phyloP scores from a whole-genome alignment of 73 alveolate genomes.

The Uronychia setigera region DNA sequence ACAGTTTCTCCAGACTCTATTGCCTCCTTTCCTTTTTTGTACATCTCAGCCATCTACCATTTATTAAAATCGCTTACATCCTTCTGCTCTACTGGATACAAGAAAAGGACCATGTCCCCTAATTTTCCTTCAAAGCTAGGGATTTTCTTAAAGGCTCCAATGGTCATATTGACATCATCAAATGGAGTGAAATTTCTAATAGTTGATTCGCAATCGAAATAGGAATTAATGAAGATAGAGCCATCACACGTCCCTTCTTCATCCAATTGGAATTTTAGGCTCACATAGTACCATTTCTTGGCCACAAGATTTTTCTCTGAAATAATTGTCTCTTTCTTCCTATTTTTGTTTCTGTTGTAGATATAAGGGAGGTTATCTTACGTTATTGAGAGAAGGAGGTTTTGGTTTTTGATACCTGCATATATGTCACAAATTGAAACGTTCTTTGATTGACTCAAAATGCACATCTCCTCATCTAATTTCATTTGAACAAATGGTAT shows the following conservation, averaged over 20 bases:
- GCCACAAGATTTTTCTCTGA: conserved; percentile 54
- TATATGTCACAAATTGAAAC: conserved; percentile 24
- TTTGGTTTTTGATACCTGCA: conserved; percentile 38
- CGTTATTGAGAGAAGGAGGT: conserved; percentile 30
- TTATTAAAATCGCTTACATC: conserved; percentile 35
- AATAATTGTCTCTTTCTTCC: conserved; percentile 14
- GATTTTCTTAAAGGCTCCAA: conserved; percentile 38
- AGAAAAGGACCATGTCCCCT: conserved; percentile 36
- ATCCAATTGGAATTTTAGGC: conserved; percentile 25
- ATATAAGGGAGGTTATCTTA: background rate
- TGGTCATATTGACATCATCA: conserved; percentile 13
- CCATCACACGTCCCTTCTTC: conserved; percentile 15
- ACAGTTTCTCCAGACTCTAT: conserved; percentile 16
- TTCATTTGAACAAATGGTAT: too few species aligned
- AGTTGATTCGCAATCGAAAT: conserved; percentile 37
- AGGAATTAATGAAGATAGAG: conserved; percentile 43
- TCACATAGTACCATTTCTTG: conserved; percentile 41
- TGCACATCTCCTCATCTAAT: conserved; percentile 7
- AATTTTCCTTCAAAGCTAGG: conserved; percentile 31
- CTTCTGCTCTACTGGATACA: conserved; percentile 40
- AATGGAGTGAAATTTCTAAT: conserved; percentile 37
- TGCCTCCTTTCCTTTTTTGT: conserved; percentile 18
- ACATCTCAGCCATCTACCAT: conserved; percentile 20
- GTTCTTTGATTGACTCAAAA: conserved; percentile 39
- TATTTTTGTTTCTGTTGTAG: conserved; percentile 12